Conservation (phyloP, 2,329 filamentous ascomycete species). For the Trichoderma sp. region DNA sequence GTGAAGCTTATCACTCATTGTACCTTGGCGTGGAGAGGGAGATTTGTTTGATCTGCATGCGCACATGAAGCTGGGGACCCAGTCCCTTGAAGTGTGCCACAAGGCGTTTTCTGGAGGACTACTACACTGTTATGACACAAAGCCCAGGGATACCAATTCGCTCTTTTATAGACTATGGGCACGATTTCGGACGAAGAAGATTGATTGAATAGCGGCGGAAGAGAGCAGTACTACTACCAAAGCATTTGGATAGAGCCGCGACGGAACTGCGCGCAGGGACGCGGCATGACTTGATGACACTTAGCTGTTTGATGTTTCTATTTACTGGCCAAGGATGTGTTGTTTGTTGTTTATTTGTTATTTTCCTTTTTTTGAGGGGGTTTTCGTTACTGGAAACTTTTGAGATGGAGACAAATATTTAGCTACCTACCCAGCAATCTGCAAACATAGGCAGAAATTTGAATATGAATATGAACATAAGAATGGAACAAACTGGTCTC, state of each 20-base stretch:
- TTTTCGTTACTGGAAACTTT: neutral
- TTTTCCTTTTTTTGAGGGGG: neutral
- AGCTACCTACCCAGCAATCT: slow-evolving; percentile 1
- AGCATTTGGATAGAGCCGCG: slow-evolving; percentile 15
- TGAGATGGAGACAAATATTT: slow-evolving; percentile 8
- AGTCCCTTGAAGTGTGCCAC: slow-evolving; percentile 19
- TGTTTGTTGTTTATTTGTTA: neutral
- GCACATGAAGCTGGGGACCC: slow-evolving; percentile 10
- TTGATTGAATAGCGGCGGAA: slow-evolving; percentile 9
- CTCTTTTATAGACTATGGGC: slow-evolving; percentile 17
- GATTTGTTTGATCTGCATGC: slow-evolving; percentile 19
- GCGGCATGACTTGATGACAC: slow-evolving; percentile 12
- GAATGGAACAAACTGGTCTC: neutral
- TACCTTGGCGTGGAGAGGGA: slow-evolving; percentile 10
- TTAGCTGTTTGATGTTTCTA: neutral
- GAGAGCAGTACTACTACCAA: neutral
- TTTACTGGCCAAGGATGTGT: neutral
- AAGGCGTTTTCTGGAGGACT: slow-evolving; percentile 18
- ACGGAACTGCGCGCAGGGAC: slow-evolving; percentile 2
- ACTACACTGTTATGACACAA: neutral
- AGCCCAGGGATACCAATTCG: slow-evolving; percentile 18
- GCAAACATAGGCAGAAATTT: slow-evolving; percentile 12
- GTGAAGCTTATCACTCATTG: neutral
- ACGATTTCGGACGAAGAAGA: neutral
- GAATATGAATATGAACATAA: slow-evolving; percentile 16